Percentiles rank a stretch among this genome's conserved stretches.
Conservation (phyloP, 2,329 filamentous ascomycete genomes). For the Paecilomyces sp. region DNA sequence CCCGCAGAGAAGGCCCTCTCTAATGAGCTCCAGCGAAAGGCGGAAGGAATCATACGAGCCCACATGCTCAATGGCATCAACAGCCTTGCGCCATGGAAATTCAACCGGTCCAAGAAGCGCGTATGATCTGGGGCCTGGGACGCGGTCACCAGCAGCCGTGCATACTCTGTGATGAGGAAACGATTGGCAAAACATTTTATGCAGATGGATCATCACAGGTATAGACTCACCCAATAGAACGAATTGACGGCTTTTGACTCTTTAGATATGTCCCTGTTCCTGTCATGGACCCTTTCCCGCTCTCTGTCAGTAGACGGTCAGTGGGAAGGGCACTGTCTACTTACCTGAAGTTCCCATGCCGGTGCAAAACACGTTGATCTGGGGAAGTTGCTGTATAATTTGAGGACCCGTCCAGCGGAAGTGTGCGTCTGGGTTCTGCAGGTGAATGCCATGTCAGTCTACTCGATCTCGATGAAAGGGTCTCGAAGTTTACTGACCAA, state of each 20-base stretch:
- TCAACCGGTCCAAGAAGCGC: constrained; percentile 43
- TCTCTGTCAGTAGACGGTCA: background rate
- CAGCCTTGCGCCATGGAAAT: constrained; percentile 52
- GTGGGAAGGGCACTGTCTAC: background rate
- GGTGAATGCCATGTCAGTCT: constrained; percentile 1
- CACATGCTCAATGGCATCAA: constrained; percentile 52
- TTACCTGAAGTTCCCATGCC: constrained; percentile 49
- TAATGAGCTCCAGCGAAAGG: constrained; percentile 47
- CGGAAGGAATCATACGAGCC: constrained; percentile 48
- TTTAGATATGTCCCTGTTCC: constrained; percentile 47
- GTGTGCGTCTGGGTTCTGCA: constrained; percentile 49
- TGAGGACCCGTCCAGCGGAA: constrained; percentile 54
- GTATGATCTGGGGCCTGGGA: constrained; percentile 52
- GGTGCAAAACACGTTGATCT: constrained; percentile 50
- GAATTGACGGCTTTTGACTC: constrained; percentile 34
- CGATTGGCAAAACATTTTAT: constrained; percentile 21
- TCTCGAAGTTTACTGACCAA: constrained; percentile 24
- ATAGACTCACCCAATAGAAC: constrained; percentile 10
- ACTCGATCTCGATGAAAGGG: constrained; percentile 6
- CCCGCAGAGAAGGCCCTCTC: constrained; percentile 53
- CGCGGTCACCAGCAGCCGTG: constrained; percentile 50
- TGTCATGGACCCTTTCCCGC: constrained; percentile 37
- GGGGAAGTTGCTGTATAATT: constrained; percentile 49
- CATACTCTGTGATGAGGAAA: constrained; percentile 40
- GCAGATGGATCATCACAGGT: constrained; percentile 6